These are phyloP conservation scores for Eucalyptus virginea DNA, from an alignment of 345 rosid species.

Conservation along the genomic window DNA sequence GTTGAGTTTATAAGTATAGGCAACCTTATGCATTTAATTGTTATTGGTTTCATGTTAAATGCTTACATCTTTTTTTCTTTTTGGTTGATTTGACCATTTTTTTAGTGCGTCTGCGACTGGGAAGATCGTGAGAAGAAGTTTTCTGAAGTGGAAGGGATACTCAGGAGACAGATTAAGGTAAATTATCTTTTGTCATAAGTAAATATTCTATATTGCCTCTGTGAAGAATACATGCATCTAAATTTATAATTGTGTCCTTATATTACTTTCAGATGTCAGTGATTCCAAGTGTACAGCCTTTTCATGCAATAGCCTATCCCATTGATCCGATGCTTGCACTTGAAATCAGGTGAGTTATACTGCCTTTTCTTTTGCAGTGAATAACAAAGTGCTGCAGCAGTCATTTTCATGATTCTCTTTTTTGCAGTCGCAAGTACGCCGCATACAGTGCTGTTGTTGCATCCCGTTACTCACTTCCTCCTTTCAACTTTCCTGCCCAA, in stretches of 20 bases:
- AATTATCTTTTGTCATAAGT: neutral
- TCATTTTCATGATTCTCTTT: neutral
- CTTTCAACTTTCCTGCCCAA: constrained; percentile 60
- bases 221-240: neutral
- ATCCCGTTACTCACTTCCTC: constrained; percentile 70
- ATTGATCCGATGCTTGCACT: constrained; percentile 92
- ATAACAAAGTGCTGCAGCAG: neutral
- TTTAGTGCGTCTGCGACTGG: constrained; percentile 88
- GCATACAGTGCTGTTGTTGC: constrained; percentile 88
- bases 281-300: constrained; percentile 97
- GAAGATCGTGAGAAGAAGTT: constrained; percentile 85
- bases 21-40: neutral
- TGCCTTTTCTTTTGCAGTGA: neutral
- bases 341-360: constrained; percentile 63
- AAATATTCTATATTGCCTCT: neutral
- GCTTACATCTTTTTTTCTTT: neutral
- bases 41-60: neutral
- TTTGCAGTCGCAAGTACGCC: constrained; percentile 83
- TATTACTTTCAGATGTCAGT: constrained; percentile 53
- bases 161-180: constrained; percentile 82
- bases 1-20: neutral
- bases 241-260: neutral
- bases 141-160: constrained; percentile 78
- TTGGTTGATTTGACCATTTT: neutral
- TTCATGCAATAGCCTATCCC: constrained; percentile 99